A percentile compares a stretch with the other conserved stretches of the same genome.
phyloP scores from a whole-genome alignment of 352 stramenopile species.

The Pythium dissotocum region DNA sequence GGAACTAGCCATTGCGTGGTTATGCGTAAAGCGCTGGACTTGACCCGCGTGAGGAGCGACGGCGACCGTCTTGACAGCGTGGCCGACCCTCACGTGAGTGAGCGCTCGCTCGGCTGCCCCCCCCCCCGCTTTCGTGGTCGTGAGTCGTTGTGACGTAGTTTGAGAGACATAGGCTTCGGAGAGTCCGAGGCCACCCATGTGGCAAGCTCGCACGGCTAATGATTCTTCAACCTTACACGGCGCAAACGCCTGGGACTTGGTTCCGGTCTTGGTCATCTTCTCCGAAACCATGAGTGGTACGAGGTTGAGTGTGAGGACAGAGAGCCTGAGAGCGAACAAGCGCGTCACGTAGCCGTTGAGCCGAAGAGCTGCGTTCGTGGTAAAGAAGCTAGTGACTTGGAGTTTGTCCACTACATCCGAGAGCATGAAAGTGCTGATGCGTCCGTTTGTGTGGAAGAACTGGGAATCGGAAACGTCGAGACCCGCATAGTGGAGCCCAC shows the following conservation, averaged over 20 bases:
- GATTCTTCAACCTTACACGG: conserved; percentile 25
- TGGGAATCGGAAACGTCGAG: conserved; percentile 22
- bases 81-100: too few relatives aligned
- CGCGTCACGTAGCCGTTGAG: too few relatives aligned
- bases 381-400: conserved; percentile 5
- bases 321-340: conserved; percentile 32
- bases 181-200: conserved; percentile 33
- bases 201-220: conserved; percentile 24
- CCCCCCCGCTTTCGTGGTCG: neutral
- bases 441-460: too few relatives aligned
- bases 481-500: neutral
- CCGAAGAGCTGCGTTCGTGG: too few relatives aligned
- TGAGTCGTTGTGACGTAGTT: too few relatives aligned
- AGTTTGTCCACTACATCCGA: too few relatives aligned
- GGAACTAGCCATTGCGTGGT: too few relatives aligned
- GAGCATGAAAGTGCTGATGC: too few relatives aligned
- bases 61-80: too few relatives aligned
- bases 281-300: conserved; percentile 25
- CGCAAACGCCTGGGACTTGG: neutral
- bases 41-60: too few relatives aligned
- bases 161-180: neutral
- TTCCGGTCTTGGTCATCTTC: conserved; percentile 16
- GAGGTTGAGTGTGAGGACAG: conserved; percentile 33
- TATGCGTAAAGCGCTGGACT: neutral
- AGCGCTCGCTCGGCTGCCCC: too few relatives aligned